A percentile compares a stretch with the other conserved stretches of the same genome.
Evolutionary conservation across 83 land plant genomes (phyloP).

Genomic region (Larix sibirica): DNA sequence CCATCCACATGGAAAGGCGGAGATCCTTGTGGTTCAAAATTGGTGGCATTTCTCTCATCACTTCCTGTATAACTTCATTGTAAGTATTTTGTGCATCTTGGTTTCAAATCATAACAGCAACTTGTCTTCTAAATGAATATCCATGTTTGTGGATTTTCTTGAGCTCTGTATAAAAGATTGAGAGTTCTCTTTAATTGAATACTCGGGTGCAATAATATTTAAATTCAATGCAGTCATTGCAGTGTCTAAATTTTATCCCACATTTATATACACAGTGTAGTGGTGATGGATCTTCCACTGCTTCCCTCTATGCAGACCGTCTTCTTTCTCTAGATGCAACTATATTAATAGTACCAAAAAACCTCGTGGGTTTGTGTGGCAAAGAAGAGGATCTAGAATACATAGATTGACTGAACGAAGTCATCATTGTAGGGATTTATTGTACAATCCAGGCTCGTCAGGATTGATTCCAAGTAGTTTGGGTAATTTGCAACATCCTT

Average conservation of each 20-base stretch:
- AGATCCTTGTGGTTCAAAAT: constrained; percentile 61
- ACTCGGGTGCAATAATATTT: constrained; percentile 46
- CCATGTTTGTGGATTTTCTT: no score
- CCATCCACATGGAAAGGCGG: not conserved
- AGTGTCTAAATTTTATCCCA: no score
- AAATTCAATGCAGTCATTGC: constrained; percentile 11
- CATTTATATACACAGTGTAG: no score
- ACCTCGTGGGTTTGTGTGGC: no score
- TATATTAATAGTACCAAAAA: no score
- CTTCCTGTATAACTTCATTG: constrained; percentile 53
- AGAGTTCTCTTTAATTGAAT: not conserved
- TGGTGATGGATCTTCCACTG: no score
- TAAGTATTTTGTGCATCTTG: constrained; percentile 6
- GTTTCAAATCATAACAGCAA: not conserved
- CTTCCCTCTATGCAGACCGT: no score
- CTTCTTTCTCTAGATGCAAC: not conserved
- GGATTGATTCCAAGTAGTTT: constrained; percentile 43
- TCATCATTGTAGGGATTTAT: constrained; percentile 42
- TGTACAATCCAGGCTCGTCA: constrained; percentile 38
- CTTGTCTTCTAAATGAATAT: no score
- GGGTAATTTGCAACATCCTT: constrained; percentile 40
- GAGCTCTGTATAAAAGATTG: no score
- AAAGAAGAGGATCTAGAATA: not conserved
- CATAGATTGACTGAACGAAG: not conserved
- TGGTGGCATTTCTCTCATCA: constrained; percentile 52